Evolutionary conservation across 495 filamentous ascomycete species (phyloP), one percentile per base, ranked within the genome.

Genomic region (Aspergillus biplanus): DNA sequence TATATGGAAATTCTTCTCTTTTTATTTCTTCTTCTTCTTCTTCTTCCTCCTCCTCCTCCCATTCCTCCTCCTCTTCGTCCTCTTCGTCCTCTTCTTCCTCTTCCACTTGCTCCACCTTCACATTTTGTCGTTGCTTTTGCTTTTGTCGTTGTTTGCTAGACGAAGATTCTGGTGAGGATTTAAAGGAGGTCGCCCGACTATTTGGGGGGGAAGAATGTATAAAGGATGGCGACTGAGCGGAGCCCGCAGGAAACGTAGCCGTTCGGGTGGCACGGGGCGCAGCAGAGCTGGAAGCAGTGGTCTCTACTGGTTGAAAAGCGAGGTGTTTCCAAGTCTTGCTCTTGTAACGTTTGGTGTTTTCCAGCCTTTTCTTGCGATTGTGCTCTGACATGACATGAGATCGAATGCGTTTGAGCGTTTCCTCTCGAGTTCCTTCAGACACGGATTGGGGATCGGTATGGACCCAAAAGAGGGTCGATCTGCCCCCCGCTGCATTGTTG

Each of bases 341-440:
- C 52, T 80, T 82, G 65, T 80, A 78, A 13, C 74, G 73, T 52
- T 78, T 76, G 4, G 76, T 80, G 48, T 71, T 80, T 18, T 80
- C 78, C 44, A 80, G 63, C 46, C 79, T 69, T 59, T 82, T 82
- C 66, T 80, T 82, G 61, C 79, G 77, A 67, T 82, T 82, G 62
- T 82, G 79, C 56, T 82, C 79, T 34, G 79, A 80, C 79, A 82
- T 82, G 32, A 82, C 79, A 75, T 82, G 79, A 27, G 79, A 82
- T 16, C 79, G 78, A 52, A 82, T 82, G 35, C 78, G 76, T 67
- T 82, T 82, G 63, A 82, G 68, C 2, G 78, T 82, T 42, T 80
- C 78, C 47, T 80, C 78, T 32, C 73, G 73, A 9, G 73, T 76
- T 5, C 79, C 79, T 54, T 70, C 68, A 3, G 76, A 69, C 7